Percentiles rank a stretch among this genome's conserved stretches.
These are phyloP conservation scores for Hyphopichia burtonii DNA, from an alignment of 1,139 yeast genomes.

Conservation along the genomic window DNA sequence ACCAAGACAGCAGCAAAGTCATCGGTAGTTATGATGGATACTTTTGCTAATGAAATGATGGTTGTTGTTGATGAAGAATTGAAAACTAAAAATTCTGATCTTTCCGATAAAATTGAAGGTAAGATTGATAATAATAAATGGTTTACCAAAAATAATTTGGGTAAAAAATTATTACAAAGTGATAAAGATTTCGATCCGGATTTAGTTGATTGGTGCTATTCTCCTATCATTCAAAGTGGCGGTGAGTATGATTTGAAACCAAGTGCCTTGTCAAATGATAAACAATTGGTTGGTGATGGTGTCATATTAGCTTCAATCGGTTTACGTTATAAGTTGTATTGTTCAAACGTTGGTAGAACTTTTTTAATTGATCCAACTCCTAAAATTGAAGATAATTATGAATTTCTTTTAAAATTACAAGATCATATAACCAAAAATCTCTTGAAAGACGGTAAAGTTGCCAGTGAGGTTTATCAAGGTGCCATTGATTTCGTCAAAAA, in stretches of 20 bases:
- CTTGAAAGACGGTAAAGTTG: conserved; percentile 66
- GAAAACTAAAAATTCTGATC: conserved; percentile 67
- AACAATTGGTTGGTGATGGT: conserved; percentile 69
- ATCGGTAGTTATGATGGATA: conserved; percentile 77
- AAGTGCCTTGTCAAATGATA: conserved; percentile 73
- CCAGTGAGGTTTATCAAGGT: conserved; percentile 65
- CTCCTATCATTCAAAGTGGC: conserved; percentile 90
- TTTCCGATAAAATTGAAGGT: conserved; percentile 76
- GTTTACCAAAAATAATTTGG: conserved; percentile 61
- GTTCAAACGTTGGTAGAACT: conserved; percentile 86
- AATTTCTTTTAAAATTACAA: conserved; percentile 69
- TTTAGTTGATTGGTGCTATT: conserved; percentile 89
- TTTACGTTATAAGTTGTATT: conserved; percentile 82
- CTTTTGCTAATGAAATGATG: conserved; percentile 87
- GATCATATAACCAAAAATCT: conserved; percentile 51
- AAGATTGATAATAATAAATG: conserved; percentile 78
- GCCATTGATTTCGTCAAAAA: conserved; percentile 59
- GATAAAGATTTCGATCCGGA: conserved; percentile 64
- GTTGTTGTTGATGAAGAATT: conserved; percentile 83
- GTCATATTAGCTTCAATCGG: conserved; percentile 85
- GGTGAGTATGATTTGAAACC: conserved; percentile 83
- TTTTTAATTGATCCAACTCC: conserved; percentile 87
- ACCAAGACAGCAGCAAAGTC: conserved; percentile 74
- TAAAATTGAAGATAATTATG: conserved; percentile 77
- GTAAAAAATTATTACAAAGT: conserved; percentile 49